phyloP scores from a whole-genome alignment of 345 rosid species.

The Cardamine resedifolia region DNA sequence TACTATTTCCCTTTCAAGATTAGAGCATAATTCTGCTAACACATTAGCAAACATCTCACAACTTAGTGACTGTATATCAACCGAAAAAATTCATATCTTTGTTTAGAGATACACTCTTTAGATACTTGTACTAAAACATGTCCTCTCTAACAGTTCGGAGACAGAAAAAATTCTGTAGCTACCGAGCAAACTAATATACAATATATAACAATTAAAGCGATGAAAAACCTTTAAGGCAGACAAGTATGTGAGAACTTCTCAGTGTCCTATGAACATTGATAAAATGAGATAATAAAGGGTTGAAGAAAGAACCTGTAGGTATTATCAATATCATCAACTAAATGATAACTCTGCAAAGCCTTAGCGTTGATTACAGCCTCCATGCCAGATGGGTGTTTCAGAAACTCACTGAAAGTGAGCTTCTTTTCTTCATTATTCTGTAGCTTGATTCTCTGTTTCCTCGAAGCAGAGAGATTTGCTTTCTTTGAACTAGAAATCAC shows the following conservation, averaged over 20 bases:
- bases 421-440: conserved; percentile 40
- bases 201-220: not conserved
- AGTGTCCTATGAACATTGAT: not conserved
- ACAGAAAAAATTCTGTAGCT: not conserved
- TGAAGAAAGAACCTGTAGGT: conserved; percentile 57
- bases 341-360: conserved; percentile 57
- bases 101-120: not conserved
- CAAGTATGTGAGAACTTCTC: not conserved
- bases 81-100: not conserved
- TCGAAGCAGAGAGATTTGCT: conserved; percentile 68
- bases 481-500: conserved; percentile 43
- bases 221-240: conserved; percentile 2
- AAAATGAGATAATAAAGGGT: not conserved
- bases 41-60: not conserved
- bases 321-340: conserved; percentile 44
- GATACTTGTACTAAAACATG: not conserved
- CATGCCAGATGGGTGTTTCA: conserved; percentile 69
- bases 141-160: not conserved
- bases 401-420: conserved; percentile 55
- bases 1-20: conserved; percentile 11
- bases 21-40: not conserved
- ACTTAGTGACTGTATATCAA: not conserved
- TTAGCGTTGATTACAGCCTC: conserved; percentile 66
- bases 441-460: conserved; percentile 54
- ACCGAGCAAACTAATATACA: not conserved